phyloP scores from a whole-genome alignment of 2,329 filamentous ascomycete species.

The Colletotrichum musae region DNA sequence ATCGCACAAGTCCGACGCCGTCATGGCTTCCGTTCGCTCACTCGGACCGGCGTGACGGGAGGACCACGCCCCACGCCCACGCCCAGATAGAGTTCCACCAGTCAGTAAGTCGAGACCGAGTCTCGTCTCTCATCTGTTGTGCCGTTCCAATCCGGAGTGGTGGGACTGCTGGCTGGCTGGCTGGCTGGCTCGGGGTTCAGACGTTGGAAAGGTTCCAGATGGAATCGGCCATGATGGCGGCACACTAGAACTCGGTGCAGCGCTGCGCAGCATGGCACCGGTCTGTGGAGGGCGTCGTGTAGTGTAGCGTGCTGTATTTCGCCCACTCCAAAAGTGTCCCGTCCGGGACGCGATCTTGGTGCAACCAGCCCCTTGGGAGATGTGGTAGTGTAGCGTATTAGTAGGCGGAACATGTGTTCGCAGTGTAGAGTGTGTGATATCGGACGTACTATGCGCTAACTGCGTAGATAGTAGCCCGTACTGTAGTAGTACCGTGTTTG shows the following conservation, averaged over 20 bases:
- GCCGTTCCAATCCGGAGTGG: constrained; percentile 37
- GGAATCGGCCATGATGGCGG: constrained; percentile 23
- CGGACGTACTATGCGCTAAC: too few relatives aligned
- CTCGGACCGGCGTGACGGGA: background rate
- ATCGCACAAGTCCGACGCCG: too few relatives aligned
- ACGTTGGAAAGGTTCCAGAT: constrained; percentile 38
- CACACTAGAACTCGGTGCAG: constrained; percentile 17
- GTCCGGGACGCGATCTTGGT: constrained; percentile 31
- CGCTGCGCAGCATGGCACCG: constrained; percentile 15
- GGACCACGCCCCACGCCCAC: background rate
- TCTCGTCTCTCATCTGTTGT: constrained; percentile 30
- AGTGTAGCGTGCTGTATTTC: constrained; percentile 18
- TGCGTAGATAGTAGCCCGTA: too few relatives aligned
- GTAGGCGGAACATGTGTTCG: too few relatives aligned
- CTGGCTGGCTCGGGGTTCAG: constrained; percentile 28
- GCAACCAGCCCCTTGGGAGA: constrained; percentile 39
- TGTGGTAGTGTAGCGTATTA: too few relatives aligned
- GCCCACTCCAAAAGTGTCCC: constrained; percentile 26
- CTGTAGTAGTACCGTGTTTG: background rate
- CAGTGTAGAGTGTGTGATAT: too few relatives aligned
- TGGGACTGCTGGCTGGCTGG: constrained; percentile 16
- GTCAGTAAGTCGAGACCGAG: background rate
- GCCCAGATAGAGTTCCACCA: constrained; percentile 27
- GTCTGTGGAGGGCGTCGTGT: background rate
- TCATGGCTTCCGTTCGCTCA: too few relatives aligned